Base-by-base conservation (phyloP, 1,284 basidiomycete species). In the Papiliotrema terrestris region DNA sequence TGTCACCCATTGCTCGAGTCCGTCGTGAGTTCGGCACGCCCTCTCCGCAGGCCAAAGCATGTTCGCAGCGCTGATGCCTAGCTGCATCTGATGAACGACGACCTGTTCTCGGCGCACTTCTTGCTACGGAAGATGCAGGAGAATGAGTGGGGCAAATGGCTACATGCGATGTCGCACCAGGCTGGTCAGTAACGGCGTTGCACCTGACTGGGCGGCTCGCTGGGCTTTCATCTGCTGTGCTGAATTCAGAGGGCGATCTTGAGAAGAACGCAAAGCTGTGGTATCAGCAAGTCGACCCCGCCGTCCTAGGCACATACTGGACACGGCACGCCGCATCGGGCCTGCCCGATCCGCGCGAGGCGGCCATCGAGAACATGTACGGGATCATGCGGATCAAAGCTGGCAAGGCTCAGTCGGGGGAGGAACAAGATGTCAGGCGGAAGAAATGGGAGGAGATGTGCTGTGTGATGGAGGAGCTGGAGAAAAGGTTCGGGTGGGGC, bases 31-130 rank as follows among this genome's bases (percentile, higher is more conserved):
- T 26, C 15, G 41, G 4, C 19, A 17, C 14, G 29, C 26, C 29
- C n/a, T n/a, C n/a, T n/a, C n/a, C n/a, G n/a, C n/a, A n/a, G n/a
- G 8, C 1, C 20, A 11, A 14, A 37, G 23, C 17, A 15, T 15
- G 1, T n/a, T n/a, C n/a, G n/a, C n/a, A n/a, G n/a, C 22, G 45
- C 48, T 52, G 47, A 52, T 13, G 3, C 19, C 9, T 42, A 60
- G 58, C 47, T 60, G 19, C 63, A 65, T 37, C 54, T 65, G 5
- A 52, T 65, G 51, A 65, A 65, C 48, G 63, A 62, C 26, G 63
- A 65, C 25, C 44, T 65, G n/a, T 65, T 62, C 42, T 62, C 63
- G 42, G 63, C 63, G 9, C 63, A 65, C 44, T 65, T 65, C 46
- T 42, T 65, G 36, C 52, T 60, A 14, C 26, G 63, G 15, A 65